Evolutionary conservation across 2,329 filamentous ascomycete genomes (phyloP).

Genomic region (Aspergillus costaricaensis): DNA sequence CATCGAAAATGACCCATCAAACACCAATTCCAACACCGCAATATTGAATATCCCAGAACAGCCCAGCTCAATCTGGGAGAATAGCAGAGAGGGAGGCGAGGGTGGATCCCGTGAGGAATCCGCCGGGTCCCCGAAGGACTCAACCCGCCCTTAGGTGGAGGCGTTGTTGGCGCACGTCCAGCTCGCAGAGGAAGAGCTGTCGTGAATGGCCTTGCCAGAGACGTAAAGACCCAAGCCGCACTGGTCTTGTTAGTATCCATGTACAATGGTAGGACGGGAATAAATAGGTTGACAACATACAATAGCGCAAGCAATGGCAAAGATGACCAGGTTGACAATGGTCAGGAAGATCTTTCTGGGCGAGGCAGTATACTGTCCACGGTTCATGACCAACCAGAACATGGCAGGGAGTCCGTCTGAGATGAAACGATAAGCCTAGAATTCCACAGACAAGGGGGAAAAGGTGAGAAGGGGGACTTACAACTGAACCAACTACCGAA

Average conservation of each 20-base stretch:
- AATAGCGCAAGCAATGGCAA: slow-evolving; percentile 36
- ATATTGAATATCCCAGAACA: background rate
- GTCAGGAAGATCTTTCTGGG: slow-evolving; percentile 49
- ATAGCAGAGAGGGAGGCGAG: background rate
- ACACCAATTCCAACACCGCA: background rate
- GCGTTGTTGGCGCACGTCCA: slow-evolving; percentile 45
- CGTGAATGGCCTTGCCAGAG: slow-evolving; percentile 42
- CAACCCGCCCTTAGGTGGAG: background rate
- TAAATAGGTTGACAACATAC: slow-evolving; percentile 18
- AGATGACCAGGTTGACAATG: slow-evolving; percentile 46
- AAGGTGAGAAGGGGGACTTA: slow-evolving; percentile 13
- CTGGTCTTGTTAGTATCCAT: slow-evolving; percentile 19
- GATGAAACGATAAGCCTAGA: slow-evolving; percentile 6
- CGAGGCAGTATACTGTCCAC: slow-evolving; percentile 41
- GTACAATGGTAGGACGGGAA: background rate
- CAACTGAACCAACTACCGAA: slow-evolving; percentile 69
- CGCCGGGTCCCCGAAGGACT: background rate
- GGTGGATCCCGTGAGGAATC: background rate
- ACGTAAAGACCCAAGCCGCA: slow-evolving; percentile 47
- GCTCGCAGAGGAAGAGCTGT: slow-evolving; percentile 34
- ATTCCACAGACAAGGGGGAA: background rate
- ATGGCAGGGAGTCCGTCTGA: slow-evolving; percentile 44
- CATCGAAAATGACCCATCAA: background rate
- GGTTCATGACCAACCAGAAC: slow-evolving; percentile 54
- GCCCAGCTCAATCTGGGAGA: slow-evolving; percentile 4